Evolutionary conservation across 352 stramenopile genomes (phyloP), one percentile per base, ranked within the genome.

Genomic region (Globisporangium rhizosaccharum): DNA sequence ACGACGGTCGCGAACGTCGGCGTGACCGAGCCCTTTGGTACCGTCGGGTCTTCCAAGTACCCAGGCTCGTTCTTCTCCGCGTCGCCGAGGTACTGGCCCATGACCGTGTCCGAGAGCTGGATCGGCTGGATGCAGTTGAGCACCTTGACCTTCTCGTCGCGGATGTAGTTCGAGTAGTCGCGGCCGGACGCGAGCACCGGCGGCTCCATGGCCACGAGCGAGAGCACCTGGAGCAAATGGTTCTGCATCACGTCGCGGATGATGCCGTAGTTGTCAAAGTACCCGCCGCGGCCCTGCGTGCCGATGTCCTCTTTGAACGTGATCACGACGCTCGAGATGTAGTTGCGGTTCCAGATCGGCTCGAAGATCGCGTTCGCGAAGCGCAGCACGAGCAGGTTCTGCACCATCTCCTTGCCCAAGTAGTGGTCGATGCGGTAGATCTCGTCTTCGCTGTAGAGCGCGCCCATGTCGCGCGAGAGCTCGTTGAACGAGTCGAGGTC

Each of bases 231-330:
- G 49, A 99, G 80, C 57, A 99, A 76, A 72, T 99, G 97, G 80
- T 99, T 99, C 71, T 98, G 95, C 83, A 98, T 97, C 52, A 99
- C 95, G 70, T 99, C 97, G 53, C 97, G 89, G 65, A 99, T 99
- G 70, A 99, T 99, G 20, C 97, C 96, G 63, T 97, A 98, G 60
- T 93, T 85, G 67, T 99, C 96, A 74, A 99, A 99, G 73, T 99
- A 99, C 3, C 95, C 96, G 25, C 94, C 97, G 48, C 94, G 83
- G 52, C 95, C 96, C 61, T 99, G 79, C 10, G 94, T 98, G 46
- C 94, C 96, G 65, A 99, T 97, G 53, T 97, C 79, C 73, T 99
- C 97, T 68, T 99, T 98, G 75, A 97, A 98, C 25, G 93, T 98
- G 42, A 99, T 97, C 47, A 90, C 88, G 45, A 99, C 94, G 53